phyloP scores from a whole-genome alignment of 305 asterid species.

The Salvia sclarea region DNA sequence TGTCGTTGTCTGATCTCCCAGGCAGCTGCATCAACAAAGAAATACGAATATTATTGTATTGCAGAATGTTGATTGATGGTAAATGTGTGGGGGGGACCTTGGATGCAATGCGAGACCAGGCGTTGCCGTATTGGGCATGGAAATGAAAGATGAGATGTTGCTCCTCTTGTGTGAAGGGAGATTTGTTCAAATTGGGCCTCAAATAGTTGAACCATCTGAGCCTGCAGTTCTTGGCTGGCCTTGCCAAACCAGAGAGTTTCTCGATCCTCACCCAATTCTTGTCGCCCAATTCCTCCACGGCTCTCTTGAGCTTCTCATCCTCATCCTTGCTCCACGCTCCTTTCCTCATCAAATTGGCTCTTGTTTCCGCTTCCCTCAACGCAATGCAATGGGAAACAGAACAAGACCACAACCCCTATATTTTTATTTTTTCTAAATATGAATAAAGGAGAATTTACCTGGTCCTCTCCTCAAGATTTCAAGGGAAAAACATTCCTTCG shows the following conservation, averaged over 20 bases:
- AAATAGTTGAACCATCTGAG: constrained; percentile 60
- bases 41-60: too few relatives aligned
- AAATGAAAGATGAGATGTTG: constrained; percentile 44
- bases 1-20: constrained; percentile 68
- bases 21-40: constrained; percentile 50
- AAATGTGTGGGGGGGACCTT: constrained; percentile 39
- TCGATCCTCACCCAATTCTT: constrained; percentile 56
- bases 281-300: constrained; percentile 49
- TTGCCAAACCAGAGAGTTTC: constrained; percentile 42
- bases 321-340: constrained; percentile 71
- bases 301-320: constrained; percentile 50
- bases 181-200: constrained; percentile 57
- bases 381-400: too few relatives aligned
- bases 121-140: constrained; percentile 55
- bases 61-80: too few relatives aligned
- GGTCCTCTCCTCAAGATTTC: too few relatives aligned
- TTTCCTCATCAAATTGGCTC: too few relatives aligned
- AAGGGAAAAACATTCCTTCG: too few relatives aligned
- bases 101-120: constrained; percentile 63
- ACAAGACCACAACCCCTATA: too few relatives aligned
- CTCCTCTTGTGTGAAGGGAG: constrained; percentile 46
- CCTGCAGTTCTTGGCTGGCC: constrained; percentile 61
- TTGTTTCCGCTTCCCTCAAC: constrained; percentile 15
- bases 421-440: too few relatives aligned
- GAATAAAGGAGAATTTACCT: too few relatives aligned